Conservation (phyloP, 352 stramenopile genomes). For the Phytopythium sindhum region DNA sequence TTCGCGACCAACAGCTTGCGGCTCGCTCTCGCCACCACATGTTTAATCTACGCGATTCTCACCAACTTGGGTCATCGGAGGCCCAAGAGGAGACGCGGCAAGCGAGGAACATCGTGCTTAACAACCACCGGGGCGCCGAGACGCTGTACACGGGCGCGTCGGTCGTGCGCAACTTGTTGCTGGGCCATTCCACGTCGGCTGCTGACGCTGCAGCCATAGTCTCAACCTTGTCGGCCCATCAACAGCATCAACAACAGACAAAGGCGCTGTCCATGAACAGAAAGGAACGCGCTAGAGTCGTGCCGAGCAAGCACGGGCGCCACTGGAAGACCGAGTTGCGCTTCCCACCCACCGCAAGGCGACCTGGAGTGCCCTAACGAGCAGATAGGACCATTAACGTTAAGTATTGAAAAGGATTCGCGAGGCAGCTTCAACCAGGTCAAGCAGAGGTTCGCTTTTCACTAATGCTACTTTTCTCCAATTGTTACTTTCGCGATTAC, state of each 20-base stretch:
- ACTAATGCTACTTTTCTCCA: too few relatives aligned
- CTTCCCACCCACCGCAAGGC: background rate
- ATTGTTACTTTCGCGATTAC: too few relatives aligned
- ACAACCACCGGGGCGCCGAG: background rate
- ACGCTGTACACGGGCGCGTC: slow-evolving; percentile 2
- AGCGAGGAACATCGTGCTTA: background rate
- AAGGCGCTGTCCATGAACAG: background rate
- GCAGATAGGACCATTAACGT: too few relatives aligned
- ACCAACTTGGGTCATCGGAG: background rate
- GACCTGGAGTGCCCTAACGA: background rate
- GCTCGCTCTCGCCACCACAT: background rate
- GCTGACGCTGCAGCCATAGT: background rate
- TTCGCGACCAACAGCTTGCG: background rate
- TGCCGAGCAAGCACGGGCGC: slow-evolving; percentile 4
- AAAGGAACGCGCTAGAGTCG: background rate
- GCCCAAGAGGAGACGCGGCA: background rate
- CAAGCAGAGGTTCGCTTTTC: background rate
- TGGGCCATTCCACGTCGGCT: background rate
- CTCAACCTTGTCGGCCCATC: background rate
- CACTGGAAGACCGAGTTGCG: slow-evolving; percentile 9
- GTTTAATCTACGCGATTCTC: background rate
- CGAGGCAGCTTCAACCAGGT: background rate
- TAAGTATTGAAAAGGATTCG: too few relatives aligned
- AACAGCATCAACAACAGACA: background rate
- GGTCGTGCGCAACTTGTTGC: background rate